Percentiles rank a stretch among this genome's conserved stretches.
Evolutionary conservation across 1,139 yeast species (phyloP).

Genomic region (Sugiyamaella japonica): DNA sequence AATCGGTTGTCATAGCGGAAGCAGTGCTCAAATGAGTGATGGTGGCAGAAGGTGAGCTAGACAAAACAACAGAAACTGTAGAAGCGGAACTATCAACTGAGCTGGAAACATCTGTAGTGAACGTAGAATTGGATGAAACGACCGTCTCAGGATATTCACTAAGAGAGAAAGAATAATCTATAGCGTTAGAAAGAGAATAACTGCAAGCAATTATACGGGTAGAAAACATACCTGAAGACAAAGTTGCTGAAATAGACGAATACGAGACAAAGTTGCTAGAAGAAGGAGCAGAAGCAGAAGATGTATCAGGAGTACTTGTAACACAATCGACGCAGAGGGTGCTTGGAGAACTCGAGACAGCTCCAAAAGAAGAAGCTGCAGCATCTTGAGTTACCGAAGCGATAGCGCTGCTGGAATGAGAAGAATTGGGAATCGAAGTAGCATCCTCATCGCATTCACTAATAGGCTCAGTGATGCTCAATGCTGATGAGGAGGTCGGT

Average conservation of each 20-base stretch:
- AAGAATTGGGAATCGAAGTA: neutral
- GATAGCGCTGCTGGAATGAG: neutral
- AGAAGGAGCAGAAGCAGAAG: neutral
- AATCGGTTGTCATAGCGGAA: neutral
- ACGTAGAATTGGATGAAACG: too few relatives aligned
- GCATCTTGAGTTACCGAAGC: conserved; percentile 1
- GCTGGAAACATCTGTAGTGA: too few relatives aligned
- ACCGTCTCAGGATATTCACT: too few relatives aligned
- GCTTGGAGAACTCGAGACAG: neutral
- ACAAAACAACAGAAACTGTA: too few relatives aligned
- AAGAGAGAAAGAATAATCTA: too few relatives aligned
- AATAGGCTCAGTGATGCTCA: neutral
- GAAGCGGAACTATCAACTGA: too few relatives aligned
- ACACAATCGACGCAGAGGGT: neutral
- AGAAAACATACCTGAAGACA: neutral
- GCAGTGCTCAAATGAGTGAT: too few relatives aligned
- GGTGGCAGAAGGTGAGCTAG: too few relatives aligned
- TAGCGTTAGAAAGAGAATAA: neutral
- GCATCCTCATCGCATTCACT: neutral
- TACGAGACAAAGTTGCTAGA: neutral
- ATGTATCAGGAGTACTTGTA: neutral
- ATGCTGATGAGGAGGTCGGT: too few relatives aligned
- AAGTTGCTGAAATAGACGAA: neutral
- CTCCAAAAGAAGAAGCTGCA: neutral
- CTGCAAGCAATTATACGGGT: too few relatives aligned